These are phyloP conservation scores for Circinella umbellata DNA, from an alignment of 371 early-diverging fungal genomes.

Conservation along the genomic window DNA sequence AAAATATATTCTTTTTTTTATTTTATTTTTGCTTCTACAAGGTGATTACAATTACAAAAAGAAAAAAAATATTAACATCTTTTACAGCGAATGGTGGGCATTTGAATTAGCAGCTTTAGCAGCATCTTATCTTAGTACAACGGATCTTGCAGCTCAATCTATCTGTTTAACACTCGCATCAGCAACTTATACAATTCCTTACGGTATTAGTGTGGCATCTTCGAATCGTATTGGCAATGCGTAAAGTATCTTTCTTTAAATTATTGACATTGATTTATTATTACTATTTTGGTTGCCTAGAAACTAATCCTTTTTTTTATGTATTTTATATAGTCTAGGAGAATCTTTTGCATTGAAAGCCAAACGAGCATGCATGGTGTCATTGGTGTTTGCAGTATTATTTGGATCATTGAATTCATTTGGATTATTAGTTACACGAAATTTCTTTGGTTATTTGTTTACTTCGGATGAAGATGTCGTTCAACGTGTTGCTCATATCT, in stretches of 20 bases:
- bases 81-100: slow-evolving; percentile 72
- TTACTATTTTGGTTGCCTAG: no score
- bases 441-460: slow-evolving; percentile 67
- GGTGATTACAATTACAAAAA: no score
- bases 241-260: not conserved
- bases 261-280: no score
- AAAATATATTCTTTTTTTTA: not conserved
- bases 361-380: slow-evolving; percentile 41
- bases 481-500: slow-evolving; percentile 64
- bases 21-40: not conserved
- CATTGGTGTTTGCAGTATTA: slow-evolving; percentile 51
- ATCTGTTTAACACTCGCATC: slow-evolving; percentile 76
- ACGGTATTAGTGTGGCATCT: slow-evolving; percentile 75
- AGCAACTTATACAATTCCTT: slow-evolving; percentile 74
- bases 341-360: slow-evolving; percentile 51
- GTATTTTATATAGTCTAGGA: slow-evolving; percentile 53
- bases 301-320: not conserved
- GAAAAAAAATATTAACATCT: slow-evolving; percentile 31
- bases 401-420: slow-evolving; percentile 43
- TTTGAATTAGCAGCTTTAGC: slow-evolving; percentile 50
- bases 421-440: slow-evolving; percentile 47
- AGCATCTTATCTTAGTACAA: slow-evolving; percentile 78
- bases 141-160: slow-evolving; percentile 85
- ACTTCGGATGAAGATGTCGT: slow-evolving; percentile 74
- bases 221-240: slow-evolving; percentile 83